These are phyloP conservation scores for Tardiomyces depauwii DNA, from an alignment of 1,139 yeast species.

Conservation along the genomic window DNA sequence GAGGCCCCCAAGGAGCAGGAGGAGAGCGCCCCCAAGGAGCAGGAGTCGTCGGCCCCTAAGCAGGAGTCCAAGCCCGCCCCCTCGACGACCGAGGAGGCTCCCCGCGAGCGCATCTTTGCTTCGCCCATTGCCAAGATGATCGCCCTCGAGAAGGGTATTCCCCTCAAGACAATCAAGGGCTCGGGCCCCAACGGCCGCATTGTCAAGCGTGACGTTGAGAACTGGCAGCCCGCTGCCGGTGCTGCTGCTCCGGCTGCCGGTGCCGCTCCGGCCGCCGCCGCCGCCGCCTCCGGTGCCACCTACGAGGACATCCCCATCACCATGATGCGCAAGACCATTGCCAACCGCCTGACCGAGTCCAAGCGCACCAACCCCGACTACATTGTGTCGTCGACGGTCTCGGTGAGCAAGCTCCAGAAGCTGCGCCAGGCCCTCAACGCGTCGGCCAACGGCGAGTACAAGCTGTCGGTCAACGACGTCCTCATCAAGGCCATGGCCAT, in stretches of 20 bases:
- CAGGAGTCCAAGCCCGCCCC: slow-evolving; percentile 13
- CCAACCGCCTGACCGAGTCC: slow-evolving; percentile 76
- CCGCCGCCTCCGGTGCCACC: slow-evolving; percentile 43
- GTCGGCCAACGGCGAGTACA: slow-evolving; percentile 76
- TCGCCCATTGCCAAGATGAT: slow-evolving; percentile 91
- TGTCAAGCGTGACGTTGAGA: slow-evolving; percentile 80
- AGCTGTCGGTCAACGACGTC: slow-evolving; percentile 87
- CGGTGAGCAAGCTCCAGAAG: slow-evolving; percentile 84
- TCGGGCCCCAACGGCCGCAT: slow-evolving; percentile 95
- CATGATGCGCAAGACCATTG: slow-evolving; percentile 90
- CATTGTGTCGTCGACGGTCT: slow-evolving; percentile 76
- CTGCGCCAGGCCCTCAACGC: slow-evolving; percentile 85
- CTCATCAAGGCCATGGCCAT: slow-evolving; percentile 88
- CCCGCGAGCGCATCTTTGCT: slow-evolving; percentile 68
- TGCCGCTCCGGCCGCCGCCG: slow-evolving; percentile 34
- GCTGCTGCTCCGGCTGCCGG: slow-evolving; percentile 34
- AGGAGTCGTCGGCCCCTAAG: not conserved
- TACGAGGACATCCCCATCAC: slow-evolving; percentile 81
- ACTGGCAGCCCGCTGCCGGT: slow-evolving; percentile 34
- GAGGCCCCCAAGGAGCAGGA: slow-evolving; percentile 21
- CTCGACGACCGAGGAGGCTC: slow-evolving; percentile 12
- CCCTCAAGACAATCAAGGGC: slow-evolving; percentile 77
- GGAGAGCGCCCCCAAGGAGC: slow-evolving; percentile 8
- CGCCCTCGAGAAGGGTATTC: slow-evolving; percentile 87
- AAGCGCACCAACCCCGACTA: slow-evolving; percentile 84